Base-by-base conservation (phyloP, 257 asterid genomes). In the Jasminum sambac region DNA sequence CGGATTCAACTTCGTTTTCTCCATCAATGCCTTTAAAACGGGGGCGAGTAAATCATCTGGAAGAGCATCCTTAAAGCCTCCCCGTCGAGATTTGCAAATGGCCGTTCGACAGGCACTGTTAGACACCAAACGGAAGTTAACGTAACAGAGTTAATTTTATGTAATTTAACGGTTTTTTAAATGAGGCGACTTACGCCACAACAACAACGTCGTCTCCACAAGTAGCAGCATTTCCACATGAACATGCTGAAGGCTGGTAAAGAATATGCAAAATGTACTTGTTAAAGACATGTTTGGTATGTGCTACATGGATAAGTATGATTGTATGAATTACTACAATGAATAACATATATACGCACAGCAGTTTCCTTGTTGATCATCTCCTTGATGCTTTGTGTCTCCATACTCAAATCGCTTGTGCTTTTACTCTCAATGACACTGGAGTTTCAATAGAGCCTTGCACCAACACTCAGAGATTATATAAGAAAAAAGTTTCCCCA, bases 11-110 rank as follows among this genome's bases (percentile, higher is more conserved):
- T 84, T 84, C 16, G 96, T 89, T 86, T 73, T 86, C 44, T 89
- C 96, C 26, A 90, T 72, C 84, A 93, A 37, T 19, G 90, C 98
- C 93, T 90, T 93, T 11, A 93, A 90, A 58, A 90, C 92, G 58
- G 98, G 34, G 60, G 96, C 97, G 64, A 93, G 97, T 72, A 93
- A 80, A 79, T 93, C 98, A 84, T 93, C 97, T 0, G 98, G 87
- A 77, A 65, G 88, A 38, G 98, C 89, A 78, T 93, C 96, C 74
- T 90, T 90, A 80, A 93, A 93, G 21, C 98, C 97, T 41, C 98
- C 97, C 34, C 89, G 81, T 63, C 83, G 89, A 21, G 95, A 60
- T 86, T 80, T 93, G 88, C 98, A 93, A 76, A 93, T 82, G 57
- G 97, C 85, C 44, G 97, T 93, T 59, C 97, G 87, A 74, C 80